Evolutionary conservation across 441 rosid species (phyloP), one percentile per base, ranked within the genome.

Genomic region (Erysimum cheiri): DNA sequence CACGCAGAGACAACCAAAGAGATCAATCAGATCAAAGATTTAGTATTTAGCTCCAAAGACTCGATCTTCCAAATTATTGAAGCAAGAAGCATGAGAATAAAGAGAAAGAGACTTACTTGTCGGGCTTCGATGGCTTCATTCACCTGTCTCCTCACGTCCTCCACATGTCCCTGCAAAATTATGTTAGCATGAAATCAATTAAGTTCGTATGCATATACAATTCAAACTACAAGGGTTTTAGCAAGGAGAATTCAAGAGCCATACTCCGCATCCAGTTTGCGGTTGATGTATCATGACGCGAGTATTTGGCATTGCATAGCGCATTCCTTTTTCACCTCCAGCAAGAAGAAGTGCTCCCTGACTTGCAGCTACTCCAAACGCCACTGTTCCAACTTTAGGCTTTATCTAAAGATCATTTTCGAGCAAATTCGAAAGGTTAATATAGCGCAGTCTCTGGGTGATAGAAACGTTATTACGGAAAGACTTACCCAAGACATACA

Each of bases 311-410:
- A 92, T 95, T 33, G 98, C 83, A 70, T 90, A 95, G 0, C 96
- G 90, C 95, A 92, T 92, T 59, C 98, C 98, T 76, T 92, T 95
- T 70, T 95, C 97, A 73, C 98, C 93, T 66, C 88, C 97, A 68
- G 93, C 89, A 49, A 92, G 96, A 78, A 90, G 89, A 71, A 92
- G 85, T 61, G 97, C 95, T 71, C 88, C 98, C 85, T 89, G 94
- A 78, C 97, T 95, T 71, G 98, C 98, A 64, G 95, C 93, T 64
- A 92, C 90, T 58, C 98, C 99, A 65, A 95, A 90, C 77, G 97
- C 87, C 32, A 95, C 95, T 2, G 96, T 92, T 67, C 97, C 95
- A 53, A 95, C 93, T 87, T 82, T 90, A 44, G 96, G 98, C 80
- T 87, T 90, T 74, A 95, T 88, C 97, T 89, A 85, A 70, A 71